Conservation (phyloP, 1,284 basidiomycete genomes). For the Ganoderma multipileum region DNA sequence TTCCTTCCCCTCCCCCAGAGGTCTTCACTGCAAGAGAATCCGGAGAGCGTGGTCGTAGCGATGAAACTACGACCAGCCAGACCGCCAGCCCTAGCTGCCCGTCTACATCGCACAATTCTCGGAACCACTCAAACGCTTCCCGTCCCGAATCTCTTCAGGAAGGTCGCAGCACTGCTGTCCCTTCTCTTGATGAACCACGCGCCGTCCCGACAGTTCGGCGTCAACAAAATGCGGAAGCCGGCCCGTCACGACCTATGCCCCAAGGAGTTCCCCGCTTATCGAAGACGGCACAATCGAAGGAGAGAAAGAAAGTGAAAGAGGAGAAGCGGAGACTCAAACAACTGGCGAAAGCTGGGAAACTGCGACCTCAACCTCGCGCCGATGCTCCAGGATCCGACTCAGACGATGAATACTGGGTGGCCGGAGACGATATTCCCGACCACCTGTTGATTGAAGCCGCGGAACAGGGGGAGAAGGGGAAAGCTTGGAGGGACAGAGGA, state of each 20-base stretch:
- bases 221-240: neutral
- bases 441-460: constrained; percentile 6
- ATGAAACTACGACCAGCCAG: neutral
- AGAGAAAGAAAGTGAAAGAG: neutral
- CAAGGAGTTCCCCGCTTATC: neutral
- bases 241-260: neutral
- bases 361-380: neutral
- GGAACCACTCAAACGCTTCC: neutral
- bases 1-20: constrained; percentile 26
- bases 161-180: neutral
- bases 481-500: neutral
- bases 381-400: constrained; percentile 6
- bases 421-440: constrained; percentile 17
- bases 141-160: neutral
- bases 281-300: neutral
- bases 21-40: neutral
- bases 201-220: neutral
- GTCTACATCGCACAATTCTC: neutral
- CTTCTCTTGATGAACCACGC: neutral
- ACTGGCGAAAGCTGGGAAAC: neutral
- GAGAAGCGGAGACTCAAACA: constrained; percentile 5
- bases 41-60: neutral
- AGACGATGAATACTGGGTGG: constrained; percentile 23
- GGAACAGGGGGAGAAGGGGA: neutral
- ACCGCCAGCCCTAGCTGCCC: neutral